Evolutionary conservation across 2,329 filamentous ascomycete species (phyloP).

Genomic region (Dryadomyces quercivorus): DNA sequence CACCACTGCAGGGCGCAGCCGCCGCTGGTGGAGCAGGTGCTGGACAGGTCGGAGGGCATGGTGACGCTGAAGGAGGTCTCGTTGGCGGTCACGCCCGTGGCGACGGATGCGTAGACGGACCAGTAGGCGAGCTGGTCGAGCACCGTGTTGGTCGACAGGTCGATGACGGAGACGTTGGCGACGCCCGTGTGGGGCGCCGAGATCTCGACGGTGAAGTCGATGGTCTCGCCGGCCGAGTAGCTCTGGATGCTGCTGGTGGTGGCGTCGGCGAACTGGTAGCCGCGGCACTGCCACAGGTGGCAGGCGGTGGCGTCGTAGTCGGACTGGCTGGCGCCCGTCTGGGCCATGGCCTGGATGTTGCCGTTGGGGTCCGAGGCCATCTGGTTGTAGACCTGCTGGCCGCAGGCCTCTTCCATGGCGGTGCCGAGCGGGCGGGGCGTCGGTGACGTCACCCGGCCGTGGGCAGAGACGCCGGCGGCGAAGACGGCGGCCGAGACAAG

Average conservation of each 20-base stretch:
- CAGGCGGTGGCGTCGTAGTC: conserved; percentile 36
- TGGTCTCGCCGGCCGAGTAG: conserved; percentile 35
- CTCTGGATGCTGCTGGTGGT: conserved; percentile 33
- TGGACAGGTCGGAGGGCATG: conserved; percentile 34
- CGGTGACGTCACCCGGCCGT: conserved; percentile 39
- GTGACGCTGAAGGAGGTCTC: conserved; percentile 39
- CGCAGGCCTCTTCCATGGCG: conserved; percentile 39
- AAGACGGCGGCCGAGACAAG: conserved; percentile 8
- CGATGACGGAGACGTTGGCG: conserved; percentile 42
- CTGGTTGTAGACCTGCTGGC: conserved; percentile 40
- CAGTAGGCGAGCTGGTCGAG: conserved; percentile 36
- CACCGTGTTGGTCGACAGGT: conserved; percentile 33
- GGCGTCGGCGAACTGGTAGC: conserved; percentile 44
- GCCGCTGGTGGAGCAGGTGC: conserved; percentile 30
- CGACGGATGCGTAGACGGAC: conserved; percentile 35
- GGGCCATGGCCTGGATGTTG: conserved; percentile 43
- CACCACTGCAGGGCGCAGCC: conserved; percentile 41
- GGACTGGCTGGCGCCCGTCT: conserved; percentile 29
- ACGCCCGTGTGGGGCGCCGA: conserved; percentile 24
- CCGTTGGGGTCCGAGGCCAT: conserved; percentile 40
- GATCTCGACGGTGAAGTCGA: conserved; percentile 26
- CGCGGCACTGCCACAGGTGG: conserved; percentile 45
- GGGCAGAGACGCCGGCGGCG: conserved; percentile 32
- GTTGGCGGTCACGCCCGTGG: conserved; percentile 25
- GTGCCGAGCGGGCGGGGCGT: conserved; percentile 34